Evolutionary conservation across 2,329 filamentous ascomycete species (phyloP).

Genomic region (Clarireedia homoeocarpa): DNA sequence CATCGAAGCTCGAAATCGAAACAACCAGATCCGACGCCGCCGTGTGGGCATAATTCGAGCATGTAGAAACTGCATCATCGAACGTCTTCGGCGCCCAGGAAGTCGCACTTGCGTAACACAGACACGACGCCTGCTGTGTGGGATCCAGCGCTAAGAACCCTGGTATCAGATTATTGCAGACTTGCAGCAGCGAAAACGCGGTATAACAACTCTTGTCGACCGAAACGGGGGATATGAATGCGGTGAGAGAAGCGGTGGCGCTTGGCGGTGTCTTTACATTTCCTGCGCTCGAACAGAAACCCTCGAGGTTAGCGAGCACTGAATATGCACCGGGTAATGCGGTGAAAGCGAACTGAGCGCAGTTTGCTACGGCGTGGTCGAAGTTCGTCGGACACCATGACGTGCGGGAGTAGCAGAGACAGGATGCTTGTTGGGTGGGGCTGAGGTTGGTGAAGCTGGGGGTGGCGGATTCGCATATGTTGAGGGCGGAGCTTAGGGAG

Average conservation of each 20-base stretch:
- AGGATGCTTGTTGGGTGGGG: constrained; percentile 20
- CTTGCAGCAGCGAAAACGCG: not conserved
- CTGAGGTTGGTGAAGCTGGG: constrained; percentile 18
- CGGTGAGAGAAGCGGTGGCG: not conserved
- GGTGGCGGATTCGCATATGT: constrained; percentile 19
- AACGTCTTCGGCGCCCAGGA: constrained; percentile 2
- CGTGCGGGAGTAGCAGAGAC: constrained; percentile 24
- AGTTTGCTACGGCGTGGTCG: constrained; percentile 19
- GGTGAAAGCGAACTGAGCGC: constrained; percentile 17
- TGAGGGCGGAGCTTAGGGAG: constrained; percentile 17
- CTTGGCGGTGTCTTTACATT: not conserved
- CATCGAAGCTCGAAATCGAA: not conserved
- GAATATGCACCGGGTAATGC: constrained; percentile 12
- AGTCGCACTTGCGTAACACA: constrained; percentile 5
- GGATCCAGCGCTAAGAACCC: not conserved
- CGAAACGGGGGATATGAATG: not conserved
- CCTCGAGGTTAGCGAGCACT: constrained; percentile 14
- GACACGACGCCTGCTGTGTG: not conserved
- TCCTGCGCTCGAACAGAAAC: constrained; percentile 12
- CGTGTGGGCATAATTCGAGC: not conserved
- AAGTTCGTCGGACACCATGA: constrained; percentile 20
- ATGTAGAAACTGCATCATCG: not conserved
- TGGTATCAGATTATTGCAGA: not conserved
- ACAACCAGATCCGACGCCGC: not conserved
- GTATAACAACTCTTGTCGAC: not conserved